Evolutionary conservation across 2,329 filamentous ascomycete species (phyloP).

Genomic region (Fusarium sp.): DNA sequence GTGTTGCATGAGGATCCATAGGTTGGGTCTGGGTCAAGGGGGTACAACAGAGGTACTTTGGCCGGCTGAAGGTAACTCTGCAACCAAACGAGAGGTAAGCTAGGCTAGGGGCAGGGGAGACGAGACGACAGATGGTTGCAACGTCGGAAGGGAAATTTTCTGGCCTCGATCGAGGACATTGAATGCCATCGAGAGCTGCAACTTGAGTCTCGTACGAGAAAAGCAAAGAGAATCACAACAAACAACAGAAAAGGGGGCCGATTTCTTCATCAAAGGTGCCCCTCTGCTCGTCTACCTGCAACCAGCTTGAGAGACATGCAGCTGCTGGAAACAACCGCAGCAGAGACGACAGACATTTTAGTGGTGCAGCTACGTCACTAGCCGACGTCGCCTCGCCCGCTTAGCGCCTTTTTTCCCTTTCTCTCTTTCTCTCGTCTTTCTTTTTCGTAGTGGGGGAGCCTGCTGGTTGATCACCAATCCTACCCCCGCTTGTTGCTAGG

Average conservation of each 20-base stretch:
- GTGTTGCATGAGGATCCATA: conserved; percentile 33
- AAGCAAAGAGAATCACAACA: background rate
- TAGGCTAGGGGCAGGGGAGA: background rate
- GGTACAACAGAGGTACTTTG: conserved; percentile 34
- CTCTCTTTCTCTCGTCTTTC: conserved; percentile 7
- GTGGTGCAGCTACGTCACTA: conserved; percentile 49
- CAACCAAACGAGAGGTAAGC: conserved; percentile 5
- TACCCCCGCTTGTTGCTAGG: conserved; percentile 39
- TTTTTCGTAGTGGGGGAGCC: background rate
- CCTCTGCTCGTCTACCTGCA: conserved; percentile 1
- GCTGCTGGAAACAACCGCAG: conserved; percentile 13
- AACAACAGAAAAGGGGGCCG: background rate
- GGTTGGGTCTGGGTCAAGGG: conserved; percentile 4
- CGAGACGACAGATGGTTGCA: conserved; percentile 1
- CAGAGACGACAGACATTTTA: conserved; percentile 2
- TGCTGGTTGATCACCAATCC: conserved; percentile 10
- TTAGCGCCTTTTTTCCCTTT: conserved; percentile 34
- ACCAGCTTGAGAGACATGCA: conserved; percentile 32
- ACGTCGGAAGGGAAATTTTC: background rate
- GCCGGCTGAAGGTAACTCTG: background rate
- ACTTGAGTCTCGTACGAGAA: conserved; percentile 8
- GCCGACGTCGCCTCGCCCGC: conserved; percentile 37
- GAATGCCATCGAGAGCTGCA: background rate
- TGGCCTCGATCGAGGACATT: background rate
- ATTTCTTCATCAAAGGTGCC: background rate